Evolutionary conservation across 805 yeast genomes (phyloP).

Genomic region (Cyberlindnera veronae): DNA sequence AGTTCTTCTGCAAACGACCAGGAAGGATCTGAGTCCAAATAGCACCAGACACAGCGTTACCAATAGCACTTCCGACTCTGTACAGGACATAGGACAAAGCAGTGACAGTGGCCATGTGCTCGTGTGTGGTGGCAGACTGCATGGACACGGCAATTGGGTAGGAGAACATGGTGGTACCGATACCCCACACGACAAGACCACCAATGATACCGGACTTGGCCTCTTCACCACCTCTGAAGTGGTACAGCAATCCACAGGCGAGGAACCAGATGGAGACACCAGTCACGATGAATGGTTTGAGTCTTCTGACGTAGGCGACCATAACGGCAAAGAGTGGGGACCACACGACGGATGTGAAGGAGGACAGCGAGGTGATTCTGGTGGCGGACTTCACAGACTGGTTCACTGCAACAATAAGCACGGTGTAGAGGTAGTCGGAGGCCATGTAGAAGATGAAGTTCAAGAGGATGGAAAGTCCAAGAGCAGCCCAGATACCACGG

Average conservation of each 20-base stretch:
- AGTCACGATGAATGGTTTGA: conserved; percentile 56
- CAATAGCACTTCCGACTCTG: conserved; percentile 64
- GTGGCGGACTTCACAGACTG: conserved; percentile 59
- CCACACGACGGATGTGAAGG: conserved; percentile 58
- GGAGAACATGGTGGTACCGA: conserved; percentile 70
- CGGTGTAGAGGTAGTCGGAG: conserved; percentile 64
- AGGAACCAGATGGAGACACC: conserved; percentile 59
- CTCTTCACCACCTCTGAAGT: conserved; percentile 50
- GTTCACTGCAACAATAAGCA: conserved; percentile 59
- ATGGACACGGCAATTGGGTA: conserved; percentile 64
- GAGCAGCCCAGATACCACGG: conserved; percentile 73
- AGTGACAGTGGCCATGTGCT: conserved; percentile 62
- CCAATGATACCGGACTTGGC: conserved; percentile 61
- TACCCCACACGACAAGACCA: conserved; percentile 58
- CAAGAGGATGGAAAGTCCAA: conserved; percentile 52
- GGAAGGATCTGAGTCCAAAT: conserved; percentile 64
- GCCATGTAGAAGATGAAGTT: conserved; percentile 68
- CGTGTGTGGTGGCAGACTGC: conserved; percentile 59
- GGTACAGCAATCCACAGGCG: conserved; percentile 54
- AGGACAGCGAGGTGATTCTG: conserved; percentile 54
- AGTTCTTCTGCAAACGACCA: conserved; percentile 34
- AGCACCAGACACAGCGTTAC: conserved; percentile 64
- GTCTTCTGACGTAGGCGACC: conserved; percentile 43
- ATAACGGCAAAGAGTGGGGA: conserved; percentile 56
- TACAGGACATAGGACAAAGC: conserved; percentile 55